phyloP scores from a whole-genome alignment of 805 yeast species.

The Myxozyma udenii region DNA sequence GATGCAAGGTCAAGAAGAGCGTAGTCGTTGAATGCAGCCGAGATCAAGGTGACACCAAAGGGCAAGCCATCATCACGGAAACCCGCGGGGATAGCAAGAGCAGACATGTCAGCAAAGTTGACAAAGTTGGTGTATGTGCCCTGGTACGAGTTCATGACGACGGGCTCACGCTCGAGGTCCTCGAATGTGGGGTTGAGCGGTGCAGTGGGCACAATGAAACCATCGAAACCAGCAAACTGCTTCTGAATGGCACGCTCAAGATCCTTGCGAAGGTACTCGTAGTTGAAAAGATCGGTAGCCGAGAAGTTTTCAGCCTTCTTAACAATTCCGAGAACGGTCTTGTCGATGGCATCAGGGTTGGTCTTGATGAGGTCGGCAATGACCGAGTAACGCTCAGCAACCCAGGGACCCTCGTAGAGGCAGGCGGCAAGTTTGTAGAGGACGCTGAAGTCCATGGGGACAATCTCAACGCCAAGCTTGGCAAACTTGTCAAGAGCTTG shows the following conservation, averaged over 20 bases:
- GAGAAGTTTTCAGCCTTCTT: constrained; percentile 70
- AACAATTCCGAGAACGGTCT: constrained; percentile 75
- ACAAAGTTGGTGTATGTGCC: constrained; percentile 99
- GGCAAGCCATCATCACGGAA: constrained; percentile 87
- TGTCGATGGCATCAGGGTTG: constrained; percentile 77
- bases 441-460: constrained; percentile 68
- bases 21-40: constrained; percentile 78
- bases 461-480: constrained; percentile 58
- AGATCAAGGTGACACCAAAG: constrained; percentile 82
- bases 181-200: constrained; percentile 85
- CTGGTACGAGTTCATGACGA: constrained; percentile 79
- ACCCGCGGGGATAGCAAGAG: constrained; percentile 87
- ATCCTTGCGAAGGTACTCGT: constrained; percentile 81
- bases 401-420: constrained; percentile 98
- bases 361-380: constrained; percentile 63
- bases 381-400: constrained; percentile 88
- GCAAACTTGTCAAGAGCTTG: constrained; percentile 55
- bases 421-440: constrained; percentile 78
- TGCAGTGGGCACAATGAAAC: constrained; percentile 85
- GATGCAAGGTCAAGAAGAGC: constrained; percentile 83
- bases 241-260: constrained; percentile 63
- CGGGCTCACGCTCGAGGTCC: constrained; percentile 72
- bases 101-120: constrained; percentile 88
- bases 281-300: constrained; percentile 81
- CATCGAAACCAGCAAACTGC: constrained; percentile 62